Evolutionary conservation across 1,284 basidiomycete species (phyloP), one percentile per base, ranked within the genome.

Genomic region (Exobasidium cylindrosporum): DNA sequence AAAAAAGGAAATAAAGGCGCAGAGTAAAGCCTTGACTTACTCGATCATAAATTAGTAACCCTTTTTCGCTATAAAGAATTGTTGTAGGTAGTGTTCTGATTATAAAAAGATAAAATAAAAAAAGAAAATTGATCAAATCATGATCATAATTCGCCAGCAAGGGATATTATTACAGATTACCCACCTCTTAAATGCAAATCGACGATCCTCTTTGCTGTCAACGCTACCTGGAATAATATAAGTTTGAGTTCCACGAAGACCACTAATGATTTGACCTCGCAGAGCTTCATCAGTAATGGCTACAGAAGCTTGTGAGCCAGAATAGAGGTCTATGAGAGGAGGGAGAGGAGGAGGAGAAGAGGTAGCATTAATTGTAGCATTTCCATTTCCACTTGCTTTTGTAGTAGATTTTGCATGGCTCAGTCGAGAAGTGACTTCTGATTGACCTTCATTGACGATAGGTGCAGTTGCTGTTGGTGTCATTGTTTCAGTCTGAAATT

Each of bases 31-130:
- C 21, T 23, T 40, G 35, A 64, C 68, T 40, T 17, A 40, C 35
- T 40, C 7, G 66, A 61, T 92, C 91, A 82, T 92, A 93, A 17
- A 92, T 83, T 72, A 85, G 84, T 58, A 97, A 83, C 1, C 93
- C 93, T 28, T 82, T 84, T 77, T 94, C 90, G 72, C 93, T 87
- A 81, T 96, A 96, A 10, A 96, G 84, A 14, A 96, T 85, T 76
- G 91, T 83, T 0, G 92, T 95, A 3, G 93, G 92, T 11, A 97
- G 81, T 17, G 84, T 84, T 57, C 70, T 21, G 35, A 7, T 72
- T n/a, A 45, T n/a, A 45, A 45, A n/a, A n/a, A 14, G 43, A 45
- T 14, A n/a, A 14, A n/a, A 14, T 14, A 14, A n/a, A 14, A 45
- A n/a, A 14, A 45, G 43, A n/a, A 14, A 45, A 45, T 14, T 14